These are phyloP conservation scores for Echites panduratus DNA, from an alignment of 257 asterid genomes.

Conservation along the genomic window DNA sequence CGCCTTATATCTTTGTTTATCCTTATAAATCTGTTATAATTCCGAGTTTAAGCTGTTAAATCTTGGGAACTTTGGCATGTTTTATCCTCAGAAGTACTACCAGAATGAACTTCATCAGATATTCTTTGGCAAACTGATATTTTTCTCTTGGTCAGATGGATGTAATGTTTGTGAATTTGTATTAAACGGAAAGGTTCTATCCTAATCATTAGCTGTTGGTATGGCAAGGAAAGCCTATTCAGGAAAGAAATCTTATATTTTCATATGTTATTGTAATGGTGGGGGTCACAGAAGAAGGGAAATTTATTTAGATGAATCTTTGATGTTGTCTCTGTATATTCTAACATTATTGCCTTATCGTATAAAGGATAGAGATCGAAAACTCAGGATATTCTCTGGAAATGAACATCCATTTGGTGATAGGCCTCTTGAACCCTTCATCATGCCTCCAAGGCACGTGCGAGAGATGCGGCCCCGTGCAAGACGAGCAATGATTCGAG, in stretches of 20 bases:
- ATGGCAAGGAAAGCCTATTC: neutral
- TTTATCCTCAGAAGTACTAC: neutral
- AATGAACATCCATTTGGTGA: conserved; percentile 87
- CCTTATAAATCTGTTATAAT: neutral
- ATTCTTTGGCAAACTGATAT: neutral
- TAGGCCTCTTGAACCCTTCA: conserved; percentile 56
- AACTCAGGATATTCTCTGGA: conserved; percentile 82
- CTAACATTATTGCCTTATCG: neutral
- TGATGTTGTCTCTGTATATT: neutral
- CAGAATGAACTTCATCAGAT: neutral
- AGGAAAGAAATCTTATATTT: neutral
- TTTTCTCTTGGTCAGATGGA: neutral
- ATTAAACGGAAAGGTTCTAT: neutral
- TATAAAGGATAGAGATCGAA: conserved; percentile 78
- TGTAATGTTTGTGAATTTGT: neutral
- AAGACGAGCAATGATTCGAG: conserved; percentile 83
- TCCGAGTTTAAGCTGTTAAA: neutral
- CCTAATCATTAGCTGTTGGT: neutral
- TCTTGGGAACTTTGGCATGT: neutral
- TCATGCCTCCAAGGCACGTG: conserved; percentile 85
- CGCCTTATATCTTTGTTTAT: neutral
- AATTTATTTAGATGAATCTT: neutral
- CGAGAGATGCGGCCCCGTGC: conserved; percentile 92
- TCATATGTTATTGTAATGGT: neutral
- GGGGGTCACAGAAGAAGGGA: neutral